Percentiles rank a stretch among this genome's conserved stretches.
Evolutionary conservation across 2,329 filamentous ascomycete genomes (phyloP).

Genomic region (Raffaelea albimanens): DNA sequence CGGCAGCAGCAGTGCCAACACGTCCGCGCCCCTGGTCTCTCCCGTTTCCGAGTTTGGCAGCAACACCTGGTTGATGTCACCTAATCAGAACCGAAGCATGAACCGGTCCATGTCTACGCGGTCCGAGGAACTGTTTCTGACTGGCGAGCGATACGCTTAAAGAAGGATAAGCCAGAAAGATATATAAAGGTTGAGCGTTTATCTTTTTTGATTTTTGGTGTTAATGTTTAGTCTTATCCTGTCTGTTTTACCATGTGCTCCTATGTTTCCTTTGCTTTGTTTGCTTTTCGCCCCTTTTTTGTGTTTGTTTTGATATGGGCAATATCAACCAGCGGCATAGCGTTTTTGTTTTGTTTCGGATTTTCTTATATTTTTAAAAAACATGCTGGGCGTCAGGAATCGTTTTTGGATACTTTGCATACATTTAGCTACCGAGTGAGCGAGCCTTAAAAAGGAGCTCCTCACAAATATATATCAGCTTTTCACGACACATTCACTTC

Average conservation of each 20-base stretch:
- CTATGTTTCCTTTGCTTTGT: no score
- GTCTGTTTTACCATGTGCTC: no score
- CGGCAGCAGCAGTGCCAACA: background rate
- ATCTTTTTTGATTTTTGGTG: background rate
- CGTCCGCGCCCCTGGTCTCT: slow-evolving; percentile 2
- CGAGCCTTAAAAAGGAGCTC: no score
- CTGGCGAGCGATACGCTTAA: slow-evolving; percentile 13
- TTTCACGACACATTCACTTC: no score
- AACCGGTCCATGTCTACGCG: slow-evolving; percentile 28
- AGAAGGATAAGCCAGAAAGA: background rate
- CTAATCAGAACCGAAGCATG: slow-evolving; percentile 12
- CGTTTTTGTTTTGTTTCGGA: background rate
- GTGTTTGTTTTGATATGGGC: no score
- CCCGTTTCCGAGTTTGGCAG: slow-evolving; percentile 6
- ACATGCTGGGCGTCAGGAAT: no score
- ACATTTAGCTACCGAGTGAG: no score
- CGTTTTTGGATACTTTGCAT: no score
- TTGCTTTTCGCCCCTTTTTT: no score
- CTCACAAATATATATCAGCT: no score
- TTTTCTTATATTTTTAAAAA: background rate
- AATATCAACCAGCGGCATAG: slow-evolving; percentile 1
- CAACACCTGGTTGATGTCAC: slow-evolving; percentile 11
- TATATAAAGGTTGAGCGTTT: background rate
- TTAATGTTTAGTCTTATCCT: background rate
- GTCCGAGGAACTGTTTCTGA: slow-evolving; percentile 31